Evolutionary conservation across 208 protist species (phyloP).

Genomic region (Crithidia mellificae): DNA sequence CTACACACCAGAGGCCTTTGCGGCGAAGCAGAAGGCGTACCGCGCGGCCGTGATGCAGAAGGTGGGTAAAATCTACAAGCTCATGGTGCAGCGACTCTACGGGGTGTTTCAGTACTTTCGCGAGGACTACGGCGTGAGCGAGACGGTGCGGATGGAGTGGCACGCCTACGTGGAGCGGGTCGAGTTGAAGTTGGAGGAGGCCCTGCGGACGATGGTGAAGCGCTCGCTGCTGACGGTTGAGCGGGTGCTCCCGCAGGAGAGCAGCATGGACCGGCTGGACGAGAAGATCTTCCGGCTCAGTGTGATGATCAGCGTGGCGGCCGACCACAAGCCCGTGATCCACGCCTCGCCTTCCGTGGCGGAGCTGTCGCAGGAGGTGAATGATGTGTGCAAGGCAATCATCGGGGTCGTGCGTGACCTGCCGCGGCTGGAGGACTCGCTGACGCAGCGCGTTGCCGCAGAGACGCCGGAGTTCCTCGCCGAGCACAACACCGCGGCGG

Average conservation of each 20-base stretch:
- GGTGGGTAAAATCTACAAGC: constrained; percentile 75
- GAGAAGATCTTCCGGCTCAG: constrained; percentile 94
- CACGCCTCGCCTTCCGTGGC: constrained; percentile 91
- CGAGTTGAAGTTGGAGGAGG: constrained; percentile 94
- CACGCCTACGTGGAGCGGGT: constrained; percentile 89
- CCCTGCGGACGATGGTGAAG: constrained; percentile 95
- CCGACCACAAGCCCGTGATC: constrained; percentile 80
- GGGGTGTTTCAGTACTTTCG: constrained; percentile 90
- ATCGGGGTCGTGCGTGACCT: constrained; percentile 90
- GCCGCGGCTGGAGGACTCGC: constrained; percentile 86
- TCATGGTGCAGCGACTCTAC: constrained; percentile 87
- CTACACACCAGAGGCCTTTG: constrained; percentile 89
- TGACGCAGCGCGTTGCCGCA: constrained; percentile 48
- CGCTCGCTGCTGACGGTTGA: constrained; percentile 92
- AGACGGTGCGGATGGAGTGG: constrained; percentile 92
- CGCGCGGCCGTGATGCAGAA: constrained; percentile 71
- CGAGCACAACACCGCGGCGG: constrained; percentile 44
- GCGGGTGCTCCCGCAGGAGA: constrained; percentile 89
- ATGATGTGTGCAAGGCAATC: constrained; percentile 90
- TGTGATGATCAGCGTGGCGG: constrained; percentile 91
- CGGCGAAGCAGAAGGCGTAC: constrained; percentile 85
- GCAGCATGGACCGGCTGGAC: constrained; percentile 83
- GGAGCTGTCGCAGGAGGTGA: constrained; percentile 89
- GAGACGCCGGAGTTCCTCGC: constrained; percentile 67
- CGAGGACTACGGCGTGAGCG: constrained; percentile 83